These are phyloP conservation scores for Pogostemon cablin DNA, from an alignment of 257 asterid species.

Conservation along the genomic window DNA sequence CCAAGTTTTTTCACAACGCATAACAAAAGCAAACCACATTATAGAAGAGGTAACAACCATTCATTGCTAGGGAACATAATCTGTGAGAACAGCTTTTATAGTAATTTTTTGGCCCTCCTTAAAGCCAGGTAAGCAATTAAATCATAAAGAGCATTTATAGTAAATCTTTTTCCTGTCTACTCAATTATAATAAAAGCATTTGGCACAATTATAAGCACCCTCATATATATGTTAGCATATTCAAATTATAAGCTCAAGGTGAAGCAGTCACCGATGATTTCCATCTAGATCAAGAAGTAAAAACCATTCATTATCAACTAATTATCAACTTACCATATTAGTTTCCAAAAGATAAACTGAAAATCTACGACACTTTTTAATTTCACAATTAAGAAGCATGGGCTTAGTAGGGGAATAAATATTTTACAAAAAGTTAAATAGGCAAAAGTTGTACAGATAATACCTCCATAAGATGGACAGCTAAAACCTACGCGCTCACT, in stretches of 20 bases:
- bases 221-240: neutral
- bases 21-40: neutral
- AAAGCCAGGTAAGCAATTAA: neutral
- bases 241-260: neutral
- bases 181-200: constrained; percentile 21
- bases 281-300: constrained; percentile 9
- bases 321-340: constrained; percentile 14
- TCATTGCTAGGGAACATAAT: constrained; percentile 8
- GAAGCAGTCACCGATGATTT: constrained; percentile 16
- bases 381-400: neutral
- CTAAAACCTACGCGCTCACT: neutral
- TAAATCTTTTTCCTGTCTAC: neutral
- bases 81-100: neutral
- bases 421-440: neutral
- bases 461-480: neutral
- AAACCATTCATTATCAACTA: neutral
- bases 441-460: neutral
- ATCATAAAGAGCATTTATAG: too few species aligned
- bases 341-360: neutral
- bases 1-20: neutral
- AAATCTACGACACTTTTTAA: neutral
- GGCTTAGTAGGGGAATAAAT: neutral
- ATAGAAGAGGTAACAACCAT: neutral
- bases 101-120: constrained; percentile 10
- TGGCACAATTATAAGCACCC: constrained; percentile 7